Evolutionary conservation across 2,329 filamentous ascomycete species (phyloP).

Genomic region (Verticillium nonalfalfae): DNA sequence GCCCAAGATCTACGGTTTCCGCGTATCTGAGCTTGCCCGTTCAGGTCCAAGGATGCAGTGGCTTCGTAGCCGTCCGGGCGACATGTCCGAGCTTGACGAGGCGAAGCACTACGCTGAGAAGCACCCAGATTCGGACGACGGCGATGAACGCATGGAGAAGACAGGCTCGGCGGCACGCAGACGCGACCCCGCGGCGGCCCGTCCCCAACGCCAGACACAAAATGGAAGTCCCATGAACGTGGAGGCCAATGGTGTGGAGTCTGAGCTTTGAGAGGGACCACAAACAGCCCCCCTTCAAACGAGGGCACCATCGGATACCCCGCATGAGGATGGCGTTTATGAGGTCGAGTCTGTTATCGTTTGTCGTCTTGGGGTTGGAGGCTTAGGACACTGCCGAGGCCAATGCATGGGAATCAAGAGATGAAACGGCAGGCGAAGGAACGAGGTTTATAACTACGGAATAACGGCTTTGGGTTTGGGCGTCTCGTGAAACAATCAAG

Average conservation of each 20-base stretch:
- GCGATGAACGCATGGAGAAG: constrained; percentile 42
- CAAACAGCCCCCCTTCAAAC: background rate
- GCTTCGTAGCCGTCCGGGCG: constrained; percentile 76
- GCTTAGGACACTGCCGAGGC: background rate
- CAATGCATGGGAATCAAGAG: background rate
- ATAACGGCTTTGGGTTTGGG: background rate
- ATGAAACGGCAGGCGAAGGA: background rate
- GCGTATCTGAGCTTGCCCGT: constrained; percentile 82
- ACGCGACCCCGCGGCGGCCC: constrained; percentile 33
- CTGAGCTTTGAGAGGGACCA: constrained; percentile 35
- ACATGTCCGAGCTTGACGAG: constrained; percentile 83
- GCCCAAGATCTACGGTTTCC: constrained; percentile 93
- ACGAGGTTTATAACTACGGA: background rate
- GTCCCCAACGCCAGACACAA: constrained; percentile 36
- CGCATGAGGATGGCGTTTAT: constrained; percentile 1
- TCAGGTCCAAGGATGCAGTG: constrained; percentile 96
- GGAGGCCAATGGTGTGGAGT: constrained; percentile 49
- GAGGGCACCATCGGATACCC: background rate
- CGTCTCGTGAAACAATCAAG: background rate
- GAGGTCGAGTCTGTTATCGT: background rate
- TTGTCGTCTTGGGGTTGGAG: background rate
- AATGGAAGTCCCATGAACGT: constrained; percentile 52
- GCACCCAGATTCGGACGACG: constrained; percentile 51
- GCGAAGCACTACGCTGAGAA: constrained; percentile 47
- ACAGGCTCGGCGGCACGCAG: constrained; percentile 35